Evolutionary conservation across 2,329 filamentous ascomycete genomes (phyloP).

Genomic region (Raffaelea albimanens): DNA sequence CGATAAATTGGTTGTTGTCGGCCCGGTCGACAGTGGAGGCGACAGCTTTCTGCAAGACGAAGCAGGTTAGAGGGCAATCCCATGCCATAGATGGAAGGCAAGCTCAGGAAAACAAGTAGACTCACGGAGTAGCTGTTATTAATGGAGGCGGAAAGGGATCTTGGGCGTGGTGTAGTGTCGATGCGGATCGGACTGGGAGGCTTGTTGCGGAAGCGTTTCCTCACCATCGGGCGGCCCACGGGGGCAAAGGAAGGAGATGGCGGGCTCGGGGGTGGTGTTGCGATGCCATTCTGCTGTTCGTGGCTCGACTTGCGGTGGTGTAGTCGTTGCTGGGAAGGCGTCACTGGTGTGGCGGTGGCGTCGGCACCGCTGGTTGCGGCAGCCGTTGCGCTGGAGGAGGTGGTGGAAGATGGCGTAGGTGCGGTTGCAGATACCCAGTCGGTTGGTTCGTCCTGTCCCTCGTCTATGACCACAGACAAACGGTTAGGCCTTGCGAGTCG

Average conservation of each 20-base stretch:
- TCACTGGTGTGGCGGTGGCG: slow-evolving; percentile 2
- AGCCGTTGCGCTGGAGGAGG: slow-evolving; percentile 13
- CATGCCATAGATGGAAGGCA: no score
- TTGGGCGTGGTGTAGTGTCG: slow-evolving; percentile 25
- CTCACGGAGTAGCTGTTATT: slow-evolving; percentile 44
- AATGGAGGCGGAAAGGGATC: slow-evolving; percentile 34
- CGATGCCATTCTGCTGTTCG: slow-evolving; percentile 16
- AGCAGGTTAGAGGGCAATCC: no score
- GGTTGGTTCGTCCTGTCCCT: slow-evolving; percentile 38
- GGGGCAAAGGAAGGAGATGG: slow-evolving; percentile 46
- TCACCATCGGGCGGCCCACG: slow-evolving; percentile 43
- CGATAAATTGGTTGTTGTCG: slow-evolving; percentile 78
- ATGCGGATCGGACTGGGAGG: slow-evolving; percentile 34
- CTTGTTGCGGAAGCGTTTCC: slow-evolving; percentile 42
- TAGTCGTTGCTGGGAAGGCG: slow-evolving; percentile 7
- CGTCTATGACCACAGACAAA: slow-evolving; percentile 24
- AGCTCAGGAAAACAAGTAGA: slow-evolving; percentile 3
- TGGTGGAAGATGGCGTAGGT: slow-evolving; percentile 10
- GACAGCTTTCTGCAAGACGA: slow-evolving; percentile 48
- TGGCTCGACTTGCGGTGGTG: slow-evolving; percentile 3
- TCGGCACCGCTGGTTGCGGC: slow-evolving; percentile 15
- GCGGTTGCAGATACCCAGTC: slow-evolving; percentile 35
- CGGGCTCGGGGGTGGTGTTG: slow-evolving; percentile 32
- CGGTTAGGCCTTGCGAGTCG: slow-evolving; percentile 8
- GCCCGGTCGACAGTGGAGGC: slow-evolving; percentile 63